Conservation (phyloP, 2,329 filamentous ascomycete species). For the Dothistroma pini region DNA sequence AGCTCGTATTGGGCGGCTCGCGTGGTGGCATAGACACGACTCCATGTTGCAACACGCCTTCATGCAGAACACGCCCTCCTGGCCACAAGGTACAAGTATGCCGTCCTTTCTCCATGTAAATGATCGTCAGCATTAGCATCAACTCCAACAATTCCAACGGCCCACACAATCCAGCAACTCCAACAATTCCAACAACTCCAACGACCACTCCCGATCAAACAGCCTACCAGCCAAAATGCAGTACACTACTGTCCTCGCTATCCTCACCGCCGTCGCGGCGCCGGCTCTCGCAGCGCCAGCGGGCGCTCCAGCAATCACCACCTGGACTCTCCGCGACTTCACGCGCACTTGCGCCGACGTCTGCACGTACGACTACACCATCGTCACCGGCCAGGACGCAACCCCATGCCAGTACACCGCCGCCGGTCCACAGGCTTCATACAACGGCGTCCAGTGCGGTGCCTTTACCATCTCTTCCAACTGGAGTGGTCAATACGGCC, state of each 20-base stretch:
- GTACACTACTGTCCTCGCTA: neutral
- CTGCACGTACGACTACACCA: conserved; percentile 8
- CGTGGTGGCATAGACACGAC: neutral
- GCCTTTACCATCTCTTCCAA: conserved; percentile 2
- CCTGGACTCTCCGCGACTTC: conserved; percentile 25
- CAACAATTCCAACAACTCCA: neutral
- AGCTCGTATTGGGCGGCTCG: neutral
- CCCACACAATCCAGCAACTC: neutral
- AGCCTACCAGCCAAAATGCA: neutral
- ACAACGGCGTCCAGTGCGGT: conserved; percentile 3
- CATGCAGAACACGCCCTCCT: neutral
- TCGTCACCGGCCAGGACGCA: conserved; percentile 4
- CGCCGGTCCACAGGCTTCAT: neutral
- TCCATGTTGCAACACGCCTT: neutral
- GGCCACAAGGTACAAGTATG: neutral
- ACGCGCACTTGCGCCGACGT: conserved; percentile 18
- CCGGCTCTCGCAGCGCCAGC: neutral
- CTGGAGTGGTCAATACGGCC: conserved; percentile 10
- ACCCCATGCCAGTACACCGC: conserved; percentile 6
- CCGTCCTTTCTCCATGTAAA: neutral
- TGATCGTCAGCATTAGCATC: neutral
- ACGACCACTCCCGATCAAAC: neutral
- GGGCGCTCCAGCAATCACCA: conserved; percentile 2
- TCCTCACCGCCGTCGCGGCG: neutral
- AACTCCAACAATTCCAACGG: neutral